Percentiles rank a stretch among this genome's conserved stretches.
phyloP scores from a whole-genome alignment of 768 basidiomycete genomes.

The Tulasnella sp. region DNA sequence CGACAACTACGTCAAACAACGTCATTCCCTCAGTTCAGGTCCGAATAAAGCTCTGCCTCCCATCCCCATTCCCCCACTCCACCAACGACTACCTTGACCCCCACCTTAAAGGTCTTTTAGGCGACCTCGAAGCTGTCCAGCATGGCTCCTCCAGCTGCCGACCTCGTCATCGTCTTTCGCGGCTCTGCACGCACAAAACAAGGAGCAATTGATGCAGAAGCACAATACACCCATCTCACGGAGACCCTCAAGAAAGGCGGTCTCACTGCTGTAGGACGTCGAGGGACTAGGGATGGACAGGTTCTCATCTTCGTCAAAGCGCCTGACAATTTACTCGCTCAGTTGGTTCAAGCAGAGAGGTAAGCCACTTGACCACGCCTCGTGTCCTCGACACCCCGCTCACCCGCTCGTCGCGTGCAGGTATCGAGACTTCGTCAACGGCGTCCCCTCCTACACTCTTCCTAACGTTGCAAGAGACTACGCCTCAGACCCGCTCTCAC shows the following conservation, averaged over 20 bases:
- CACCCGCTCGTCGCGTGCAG: conserved; percentile 40
- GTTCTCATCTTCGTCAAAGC: conserved; percentile 74
- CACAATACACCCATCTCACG: conserved; percentile 65
- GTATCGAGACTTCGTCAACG: conserved; percentile 71
- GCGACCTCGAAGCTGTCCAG: conserved; percentile 1
- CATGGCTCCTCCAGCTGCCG: conserved; percentile 55
- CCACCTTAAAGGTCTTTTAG: not conserved
- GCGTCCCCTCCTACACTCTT: conserved; percentile 57
- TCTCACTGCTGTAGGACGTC: conserved; percentile 65
- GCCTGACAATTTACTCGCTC: conserved; percentile 55
- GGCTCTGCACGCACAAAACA: conserved; percentile 55
- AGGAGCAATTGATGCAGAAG: conserved; percentile 60
- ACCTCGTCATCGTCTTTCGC: conserved; percentile 70
- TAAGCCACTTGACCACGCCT: conserved; percentile 40
- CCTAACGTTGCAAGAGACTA: conserved; percentile 36
- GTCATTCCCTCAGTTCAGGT: not conserved
- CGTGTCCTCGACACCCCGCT: not conserved
- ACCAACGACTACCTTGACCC: not conserved
- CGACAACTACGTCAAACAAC: conserved; percentile 15
- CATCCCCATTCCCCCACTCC: not conserved
- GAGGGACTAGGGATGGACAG: conserved; percentile 73
- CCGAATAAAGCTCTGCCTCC: not conserved
- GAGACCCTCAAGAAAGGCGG: conserved; percentile 59
- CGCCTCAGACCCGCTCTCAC: conserved; percentile 47
- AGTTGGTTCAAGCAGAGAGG: conserved; percentile 72